Conservation (phyloP, 805 yeast genomes). For the Candida palmyrensis region DNA sequence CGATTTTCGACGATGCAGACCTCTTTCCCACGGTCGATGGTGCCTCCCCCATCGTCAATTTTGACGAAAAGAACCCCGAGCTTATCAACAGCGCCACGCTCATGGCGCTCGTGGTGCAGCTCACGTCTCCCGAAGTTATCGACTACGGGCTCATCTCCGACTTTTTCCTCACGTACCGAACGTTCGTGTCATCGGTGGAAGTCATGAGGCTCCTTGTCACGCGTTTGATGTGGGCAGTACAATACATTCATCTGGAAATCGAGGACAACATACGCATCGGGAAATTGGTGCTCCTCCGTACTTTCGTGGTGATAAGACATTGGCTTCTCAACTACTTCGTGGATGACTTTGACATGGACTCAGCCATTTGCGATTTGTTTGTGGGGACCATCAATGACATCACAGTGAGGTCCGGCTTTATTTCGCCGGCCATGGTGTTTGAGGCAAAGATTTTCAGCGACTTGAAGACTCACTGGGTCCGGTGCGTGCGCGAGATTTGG, state of each 20-base stretch:
- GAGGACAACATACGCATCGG: constrained; percentile 42
- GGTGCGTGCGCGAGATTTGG: constrained; percentile 29
- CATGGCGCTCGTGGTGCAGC: constrained; percentile 49
- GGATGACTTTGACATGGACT: constrained; percentile 57
- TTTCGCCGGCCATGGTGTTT: constrained; percentile 20
- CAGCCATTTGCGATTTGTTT: constrained; percentile 36
- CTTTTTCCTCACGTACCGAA: constrained; percentile 78
- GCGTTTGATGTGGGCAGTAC: constrained; percentile 70
- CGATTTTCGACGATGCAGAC: constrained; percentile 31
- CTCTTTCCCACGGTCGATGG: constrained; percentile 24
- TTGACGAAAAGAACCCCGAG: constrained; percentile 28
- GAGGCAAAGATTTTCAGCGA: constrained; percentile 34
- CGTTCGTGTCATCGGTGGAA: constrained; percentile 54
- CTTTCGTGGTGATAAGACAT: constrained; percentile 83
- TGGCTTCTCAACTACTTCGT: constrained; percentile 86
- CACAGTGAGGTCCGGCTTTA: constrained; percentile 23
- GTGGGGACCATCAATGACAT: constrained; percentile 43
- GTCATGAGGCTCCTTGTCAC: constrained; percentile 58
- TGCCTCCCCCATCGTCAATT: constrained; percentile 21
- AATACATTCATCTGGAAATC: constrained; percentile 27
- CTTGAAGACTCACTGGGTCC: constrained; percentile 38
- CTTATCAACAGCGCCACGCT: constrained; percentile 33
- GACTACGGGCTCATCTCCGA: constrained; percentile 80
- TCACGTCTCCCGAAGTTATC: constrained; percentile 68
- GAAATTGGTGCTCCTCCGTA: constrained; percentile 64